Conservation (phyloP, 495 filamentous ascomycete species). For the Opeltia flavorubescens region DNA sequence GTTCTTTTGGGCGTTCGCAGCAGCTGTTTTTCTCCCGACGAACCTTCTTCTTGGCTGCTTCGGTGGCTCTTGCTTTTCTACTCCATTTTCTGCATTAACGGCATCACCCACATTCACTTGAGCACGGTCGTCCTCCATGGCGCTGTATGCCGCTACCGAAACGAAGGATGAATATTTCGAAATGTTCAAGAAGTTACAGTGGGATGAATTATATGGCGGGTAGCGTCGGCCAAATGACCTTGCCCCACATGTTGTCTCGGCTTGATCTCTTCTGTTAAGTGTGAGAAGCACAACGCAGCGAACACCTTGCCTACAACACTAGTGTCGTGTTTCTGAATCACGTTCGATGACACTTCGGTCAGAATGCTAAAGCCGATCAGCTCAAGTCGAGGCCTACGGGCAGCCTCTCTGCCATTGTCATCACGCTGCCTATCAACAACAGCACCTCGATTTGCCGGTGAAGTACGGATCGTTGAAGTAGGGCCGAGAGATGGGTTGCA, state of each 20-base stretch:
- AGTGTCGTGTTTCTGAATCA: no score
- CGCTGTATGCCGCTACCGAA: no score
- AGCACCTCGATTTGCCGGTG: constrained; percentile 18
- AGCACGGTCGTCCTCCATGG: constrained; percentile 14
- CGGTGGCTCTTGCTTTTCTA: not conserved
- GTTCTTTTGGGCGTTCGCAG: constrained; percentile 34
- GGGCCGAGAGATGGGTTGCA: constrained; percentile 90
- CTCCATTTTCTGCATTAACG: not conserved
- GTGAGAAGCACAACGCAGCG: no score
- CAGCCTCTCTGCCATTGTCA: not conserved
- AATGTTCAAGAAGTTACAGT: no score
- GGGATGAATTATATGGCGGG: no score
- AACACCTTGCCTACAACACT: no score
- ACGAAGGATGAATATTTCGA: no score
- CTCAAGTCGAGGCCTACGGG: not conserved
- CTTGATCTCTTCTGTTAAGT: no score
- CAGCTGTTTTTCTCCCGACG: constrained; percentile 53
- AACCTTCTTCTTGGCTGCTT: constrained; percentile 65
- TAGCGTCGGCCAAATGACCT: no score
- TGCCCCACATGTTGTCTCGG: no score
- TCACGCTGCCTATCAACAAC: constrained; percentile 3
- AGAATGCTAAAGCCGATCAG: no score
- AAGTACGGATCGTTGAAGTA: constrained; percentile 72
- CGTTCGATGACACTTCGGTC: no score
- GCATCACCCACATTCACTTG: constrained; percentile 7